Conservation (phyloP, 352 stramenopile species). For the Phytophthora fragariae region DNA sequence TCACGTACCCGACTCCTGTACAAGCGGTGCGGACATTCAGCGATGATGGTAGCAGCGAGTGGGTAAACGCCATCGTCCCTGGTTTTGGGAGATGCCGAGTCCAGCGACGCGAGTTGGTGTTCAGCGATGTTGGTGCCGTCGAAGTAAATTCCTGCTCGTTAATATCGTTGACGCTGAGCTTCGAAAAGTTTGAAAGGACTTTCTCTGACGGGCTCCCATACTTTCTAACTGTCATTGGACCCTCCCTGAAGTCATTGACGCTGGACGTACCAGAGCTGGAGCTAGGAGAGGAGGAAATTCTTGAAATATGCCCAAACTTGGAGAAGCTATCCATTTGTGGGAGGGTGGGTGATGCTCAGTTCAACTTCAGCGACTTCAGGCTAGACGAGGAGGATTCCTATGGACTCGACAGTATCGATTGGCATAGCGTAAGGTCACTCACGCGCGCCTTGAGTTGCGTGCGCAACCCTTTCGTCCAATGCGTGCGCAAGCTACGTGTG, state of each 20-base stretch:
- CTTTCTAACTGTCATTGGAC: not conserved
- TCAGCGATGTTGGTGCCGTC: not conserved
- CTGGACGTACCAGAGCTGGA: not conserved
- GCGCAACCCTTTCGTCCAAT: not conserved
- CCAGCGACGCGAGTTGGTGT: not conserved
- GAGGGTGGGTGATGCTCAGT: not conserved
- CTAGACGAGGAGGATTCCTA: not conserved
- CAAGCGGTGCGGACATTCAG: not conserved
- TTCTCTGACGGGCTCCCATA: not conserved
- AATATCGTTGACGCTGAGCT: not conserved
- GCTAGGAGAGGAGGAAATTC: not conserved
- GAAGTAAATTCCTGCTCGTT: not conserved
- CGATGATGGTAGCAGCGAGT: not conserved
- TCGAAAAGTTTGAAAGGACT: not conserved
- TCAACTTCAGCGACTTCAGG: not conserved
- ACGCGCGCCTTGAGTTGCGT: not conserved
- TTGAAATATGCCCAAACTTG: not conserved
- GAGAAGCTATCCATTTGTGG: not conserved
- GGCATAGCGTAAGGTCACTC: not conserved
- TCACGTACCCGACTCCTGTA: not conserved
- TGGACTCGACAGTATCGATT: not conserved
- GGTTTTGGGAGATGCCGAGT: not conserved
- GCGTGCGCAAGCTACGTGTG: not conserved
- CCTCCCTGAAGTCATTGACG: not conserved
- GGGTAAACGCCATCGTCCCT: not conserved